Conservation (phyloP, 495 filamentous ascomycete genomes). For the Tuber indicum region DNA sequence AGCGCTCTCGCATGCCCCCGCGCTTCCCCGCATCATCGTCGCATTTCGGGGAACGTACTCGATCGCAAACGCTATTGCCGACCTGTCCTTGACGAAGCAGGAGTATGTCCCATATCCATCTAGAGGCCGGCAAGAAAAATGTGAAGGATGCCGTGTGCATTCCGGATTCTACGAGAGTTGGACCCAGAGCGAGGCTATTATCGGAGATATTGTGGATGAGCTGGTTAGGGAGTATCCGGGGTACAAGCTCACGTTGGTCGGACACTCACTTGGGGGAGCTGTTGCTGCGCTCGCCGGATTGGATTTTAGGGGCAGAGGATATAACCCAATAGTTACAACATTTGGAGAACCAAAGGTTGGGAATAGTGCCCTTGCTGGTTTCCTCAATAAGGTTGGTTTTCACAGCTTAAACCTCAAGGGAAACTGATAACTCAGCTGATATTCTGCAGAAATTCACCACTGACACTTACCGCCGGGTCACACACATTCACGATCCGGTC, state of each 20-base stretch:
- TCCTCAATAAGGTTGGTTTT: slow-evolving; percentile 16
- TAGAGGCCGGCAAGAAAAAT: slow-evolving; percentile 48
- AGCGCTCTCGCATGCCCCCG: slow-evolving; percentile 66
- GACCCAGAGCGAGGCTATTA: slow-evolving; percentile 42
- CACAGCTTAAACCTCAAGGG: neutral
- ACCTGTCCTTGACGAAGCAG: slow-evolving; percentile 81
- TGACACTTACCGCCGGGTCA: slow-evolving; percentile 65
- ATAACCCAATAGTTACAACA: slow-evolving; percentile 71
- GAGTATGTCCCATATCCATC: slow-evolving; percentile 81
- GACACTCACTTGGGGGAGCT: slow-evolving; percentile 88
- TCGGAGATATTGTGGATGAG: slow-evolving; percentile 34
- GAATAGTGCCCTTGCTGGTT: slow-evolving; percentile 63
- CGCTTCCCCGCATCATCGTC: slow-evolving; percentile 62
- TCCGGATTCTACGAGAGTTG: slow-evolving; percentile 81
- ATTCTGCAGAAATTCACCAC: slow-evolving; percentile 52
- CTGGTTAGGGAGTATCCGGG: slow-evolving; percentile 56
- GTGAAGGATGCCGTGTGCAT: slow-evolving; percentile 83
- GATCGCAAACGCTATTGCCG: slow-evolving; percentile 78
- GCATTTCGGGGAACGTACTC: slow-evolving; percentile 95
- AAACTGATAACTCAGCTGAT: slow-evolving; percentile 49
- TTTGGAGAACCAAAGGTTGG: slow-evolving; percentile 88
- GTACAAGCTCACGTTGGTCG: slow-evolving; percentile 70
- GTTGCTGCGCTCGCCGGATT: slow-evolving; percentile 81
- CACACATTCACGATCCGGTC: slow-evolving; percentile 80
- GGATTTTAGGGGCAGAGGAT: slow-evolving; percentile 63